Base-by-base conservation (phyloP, 2,329 filamentous ascomycete species). In the Sclerotinia sclerotiorum region DNA sequence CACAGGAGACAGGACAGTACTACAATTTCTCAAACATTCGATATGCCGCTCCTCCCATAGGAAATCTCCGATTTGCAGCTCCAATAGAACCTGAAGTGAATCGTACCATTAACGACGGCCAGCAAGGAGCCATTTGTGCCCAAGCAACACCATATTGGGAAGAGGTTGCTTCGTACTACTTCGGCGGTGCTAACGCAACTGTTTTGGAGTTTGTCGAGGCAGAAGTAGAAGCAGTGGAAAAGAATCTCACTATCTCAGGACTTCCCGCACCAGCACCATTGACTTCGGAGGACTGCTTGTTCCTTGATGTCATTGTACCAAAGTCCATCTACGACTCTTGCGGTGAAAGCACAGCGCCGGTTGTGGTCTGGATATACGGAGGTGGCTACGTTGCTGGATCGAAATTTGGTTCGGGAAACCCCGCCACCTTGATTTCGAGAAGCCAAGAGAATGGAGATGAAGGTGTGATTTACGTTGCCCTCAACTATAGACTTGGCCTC, bases 271-370 rank as follows among this genome's bases (percentile, higher is more conserved):
- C 60, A 44, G 67, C 24, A 19, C 60, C 67, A 3, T 21, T 64
- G 17, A 60, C 57, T 24, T 68, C 67, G 15, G 82, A 84, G 71
- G 82, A 84, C 69, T 85, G 83, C 69, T 74, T 81, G 15, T 83
- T 82, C 70, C 73, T 84, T 15, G 83, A 84, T 70, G 79, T 84
- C 5, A 78, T 79, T 68, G 79, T 81, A 3, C 82, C 83, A 5
- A 74, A 80, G 63, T 69, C 74, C 7, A 75, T 83, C 17, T 77
- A 80, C 57, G 73, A 63, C 27, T 54, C 48, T 56, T 32, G 35
- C 13, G 39, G 39, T 7, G 32, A 68, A 70, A 29, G 57, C 35
- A n/a, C 13, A 21, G 69, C 67, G 17, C 69, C 69, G 1, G 69
- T 70, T 52, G 24, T 68, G 27, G 69, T 69, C 11, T 70, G 69